Conservation (phyloP, 306 rosid genomes). For the Rosa persica region DNA sequence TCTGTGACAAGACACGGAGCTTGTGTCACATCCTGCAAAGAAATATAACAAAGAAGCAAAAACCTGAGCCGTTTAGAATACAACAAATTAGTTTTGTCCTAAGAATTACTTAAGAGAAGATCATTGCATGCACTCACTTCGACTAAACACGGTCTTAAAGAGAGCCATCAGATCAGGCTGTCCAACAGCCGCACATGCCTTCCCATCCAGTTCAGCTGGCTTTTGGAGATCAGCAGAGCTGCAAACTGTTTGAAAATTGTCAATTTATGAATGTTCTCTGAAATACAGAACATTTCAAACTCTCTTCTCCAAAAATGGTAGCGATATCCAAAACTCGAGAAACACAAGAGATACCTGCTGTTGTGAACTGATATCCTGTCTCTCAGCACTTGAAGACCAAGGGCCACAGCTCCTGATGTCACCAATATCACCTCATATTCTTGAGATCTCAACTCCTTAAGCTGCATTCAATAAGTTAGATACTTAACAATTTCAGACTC, state of each 20-base stretch:
- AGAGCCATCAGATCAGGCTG: constrained; percentile 91
- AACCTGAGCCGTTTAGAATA: neutral
- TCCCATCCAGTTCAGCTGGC: constrained; percentile 91
- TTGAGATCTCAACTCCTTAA: constrained; percentile 68
- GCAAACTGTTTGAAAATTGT: constrained; percentile 27
- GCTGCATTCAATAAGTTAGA: constrained; percentile 41
- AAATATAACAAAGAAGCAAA: constrained; percentile 18
- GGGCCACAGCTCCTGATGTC: constrained; percentile 97
- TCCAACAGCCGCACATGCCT: constrained; percentile 98
- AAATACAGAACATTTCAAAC: neutral
- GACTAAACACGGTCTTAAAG: constrained; percentile 75
- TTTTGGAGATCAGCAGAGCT: constrained; percentile 96
- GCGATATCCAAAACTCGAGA: neutral
- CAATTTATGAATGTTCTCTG: neutral
- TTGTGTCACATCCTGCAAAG: constrained; percentile 69
- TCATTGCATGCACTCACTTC: constrained; percentile 52
- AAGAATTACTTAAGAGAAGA: neutral
- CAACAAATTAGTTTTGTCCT: neutral
- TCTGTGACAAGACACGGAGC: constrained; percentile 98
- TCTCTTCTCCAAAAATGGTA: neutral
- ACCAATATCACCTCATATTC: constrained; percentile 89
- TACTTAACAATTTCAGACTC: neutral
- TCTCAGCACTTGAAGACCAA: constrained; percentile 93
- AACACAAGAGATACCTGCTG: constrained; percentile 59
- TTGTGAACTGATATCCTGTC: constrained; percentile 70